These are phyloP conservation scores for Lactarius indigo DNA, from an alignment of 768 basidiomycete genomes.

Conservation along the genomic window DNA sequence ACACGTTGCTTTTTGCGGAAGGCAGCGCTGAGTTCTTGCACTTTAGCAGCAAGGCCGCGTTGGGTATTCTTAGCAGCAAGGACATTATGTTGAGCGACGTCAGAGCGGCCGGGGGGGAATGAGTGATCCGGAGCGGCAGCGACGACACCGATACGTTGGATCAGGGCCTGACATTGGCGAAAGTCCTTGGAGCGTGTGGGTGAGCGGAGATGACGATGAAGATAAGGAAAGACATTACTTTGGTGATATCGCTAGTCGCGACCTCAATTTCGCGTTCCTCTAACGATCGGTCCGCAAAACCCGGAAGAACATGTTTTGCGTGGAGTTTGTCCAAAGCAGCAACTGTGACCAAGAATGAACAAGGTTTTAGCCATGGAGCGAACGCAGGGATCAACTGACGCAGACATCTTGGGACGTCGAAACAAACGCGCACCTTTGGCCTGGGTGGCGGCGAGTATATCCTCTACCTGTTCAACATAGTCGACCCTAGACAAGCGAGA, in stretches of 20 bases:
- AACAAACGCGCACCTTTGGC: slow-evolving; percentile 66
- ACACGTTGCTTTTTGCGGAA: slow-evolving; percentile 98
- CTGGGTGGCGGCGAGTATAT: slow-evolving; percentile 62
- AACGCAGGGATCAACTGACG: slow-evolving; percentile 22
- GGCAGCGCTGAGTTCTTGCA: slow-evolving; percentile 86
- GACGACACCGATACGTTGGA: slow-evolving; percentile 65
- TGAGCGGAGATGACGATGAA: slow-evolving; percentile 15
- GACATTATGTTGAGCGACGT: slow-evolving; percentile 45
- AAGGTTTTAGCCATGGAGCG: slow-evolving; percentile 24
- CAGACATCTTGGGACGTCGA: slow-evolving; percentile 14
- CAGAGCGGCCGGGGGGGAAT: slow-evolving; percentile 56
- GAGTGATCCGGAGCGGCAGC: slow-evolving; percentile 44
- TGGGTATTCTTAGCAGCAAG: slow-evolving; percentile 91
- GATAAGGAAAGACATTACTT: slow-evolving; percentile 43
- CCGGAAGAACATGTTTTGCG: slow-evolving; percentile 92
- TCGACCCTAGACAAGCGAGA: slow-evolving; percentile 66
- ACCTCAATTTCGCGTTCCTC: slow-evolving; percentile 94
- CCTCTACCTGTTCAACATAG: slow-evolving; percentile 83
- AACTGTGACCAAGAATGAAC: slow-evolving; percentile 49
- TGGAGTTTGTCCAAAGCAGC: slow-evolving; percentile 90
- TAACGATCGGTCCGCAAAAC: slow-evolving; percentile 89
- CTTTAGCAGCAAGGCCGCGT: slow-evolving; percentile 90
- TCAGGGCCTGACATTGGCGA: slow-evolving; percentile 47
- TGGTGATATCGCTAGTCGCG: slow-evolving; percentile 83
- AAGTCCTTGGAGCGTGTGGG: slow-evolving; percentile 33